Conservation (phyloP, 176 grass and related monocot species). For the Rhynchospora tenuis region DNA sequence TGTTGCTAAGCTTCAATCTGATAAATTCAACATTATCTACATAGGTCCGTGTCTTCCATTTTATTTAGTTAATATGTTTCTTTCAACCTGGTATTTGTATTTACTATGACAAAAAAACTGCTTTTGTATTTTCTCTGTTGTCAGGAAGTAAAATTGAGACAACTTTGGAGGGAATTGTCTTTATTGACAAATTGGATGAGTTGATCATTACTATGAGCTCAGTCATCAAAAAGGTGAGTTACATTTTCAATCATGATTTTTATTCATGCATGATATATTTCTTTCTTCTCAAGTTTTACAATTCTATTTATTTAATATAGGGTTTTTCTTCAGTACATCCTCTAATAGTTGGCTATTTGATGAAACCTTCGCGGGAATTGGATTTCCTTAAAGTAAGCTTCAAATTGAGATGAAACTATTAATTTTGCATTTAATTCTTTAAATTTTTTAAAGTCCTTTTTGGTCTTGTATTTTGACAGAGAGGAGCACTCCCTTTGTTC, state of each 20-base stretch:
- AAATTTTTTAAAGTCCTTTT: constrained; percentile 15
- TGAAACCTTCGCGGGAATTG: constrained; percentile 91
- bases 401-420: constrained; percentile 2
- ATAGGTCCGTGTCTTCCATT: constrained; percentile 39
- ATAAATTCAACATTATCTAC: constrained; percentile 45
- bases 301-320: constrained; percentile 31
- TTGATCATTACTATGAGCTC: constrained; percentile 53
- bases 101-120: not conserved
- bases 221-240: constrained; percentile 69
- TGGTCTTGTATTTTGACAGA: constrained; percentile 37
- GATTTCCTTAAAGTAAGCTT: constrained; percentile 86
- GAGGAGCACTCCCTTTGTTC: constrained; percentile 76
- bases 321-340: constrained; percentile 29
- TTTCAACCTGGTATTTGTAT: constrained; percentile 8
- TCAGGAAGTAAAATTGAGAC: constrained; percentile 26
- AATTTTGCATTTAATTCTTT: constrained; percentile 2
- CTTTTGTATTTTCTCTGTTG: constrained; percentile 25
- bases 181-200: constrained; percentile 54
- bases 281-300: not conserved
- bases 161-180: constrained; percentile 31
- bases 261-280: not conserved
- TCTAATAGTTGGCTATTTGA: constrained; percentile 70
- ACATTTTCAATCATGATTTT: not conserved
- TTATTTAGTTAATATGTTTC: not conserved
- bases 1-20: constrained; percentile 42